These are phyloP conservation scores for Cyberlindnera samutprakarnensis DNA, from an alignment of 805 yeast species.

Conservation along the genomic window DNA sequence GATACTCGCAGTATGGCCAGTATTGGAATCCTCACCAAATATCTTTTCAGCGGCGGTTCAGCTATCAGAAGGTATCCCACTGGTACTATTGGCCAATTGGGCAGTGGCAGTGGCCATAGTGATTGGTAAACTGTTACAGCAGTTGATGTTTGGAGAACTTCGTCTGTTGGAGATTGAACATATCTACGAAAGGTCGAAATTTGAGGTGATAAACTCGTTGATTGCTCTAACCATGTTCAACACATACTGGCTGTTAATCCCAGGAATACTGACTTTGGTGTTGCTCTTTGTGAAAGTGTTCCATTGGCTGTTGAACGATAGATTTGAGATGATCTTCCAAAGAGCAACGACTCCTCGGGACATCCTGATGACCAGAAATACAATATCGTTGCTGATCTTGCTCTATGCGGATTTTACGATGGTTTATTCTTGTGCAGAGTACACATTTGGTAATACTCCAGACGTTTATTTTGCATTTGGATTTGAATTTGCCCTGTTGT, in stretches of 20 bases:
- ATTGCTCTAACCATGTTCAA: conserved; percentile 48
- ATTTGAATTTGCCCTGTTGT: conserved; percentile 64
- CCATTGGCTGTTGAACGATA: conserved; percentile 60
- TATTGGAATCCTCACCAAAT: conserved; percentile 38
- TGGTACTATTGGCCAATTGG: conserved; percentile 37
- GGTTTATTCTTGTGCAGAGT: conserved; percentile 47
- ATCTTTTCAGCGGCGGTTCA: conserved; percentile 36
- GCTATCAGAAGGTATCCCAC: conserved; percentile 41
- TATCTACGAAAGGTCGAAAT: conserved; percentile 57
- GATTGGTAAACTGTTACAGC: conserved; percentile 42
- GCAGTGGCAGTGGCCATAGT: conserved; percentile 29
- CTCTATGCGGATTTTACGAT: conserved; percentile 42
- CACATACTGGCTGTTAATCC: conserved; percentile 39
- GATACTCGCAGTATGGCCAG: conserved; percentile 27
- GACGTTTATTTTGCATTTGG: conserved; percentile 61
- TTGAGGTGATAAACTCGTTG: conserved; percentile 54
- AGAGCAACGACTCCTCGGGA: conserved; percentile 26
- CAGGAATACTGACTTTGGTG: conserved; percentile 28
- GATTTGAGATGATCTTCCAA: conserved; percentile 43
- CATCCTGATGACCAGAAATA: conserved; percentile 31
- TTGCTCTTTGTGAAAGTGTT: conserved; percentile 54
- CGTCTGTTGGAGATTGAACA: conserved; percentile 73
- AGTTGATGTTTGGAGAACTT: conserved; percentile 63
- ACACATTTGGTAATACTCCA: conserved; percentile 32
- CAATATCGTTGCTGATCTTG: conserved; percentile 37